phyloP scores from a whole-genome alignment of 139 green algal genomes.

The Chlorella sp. region DNA sequence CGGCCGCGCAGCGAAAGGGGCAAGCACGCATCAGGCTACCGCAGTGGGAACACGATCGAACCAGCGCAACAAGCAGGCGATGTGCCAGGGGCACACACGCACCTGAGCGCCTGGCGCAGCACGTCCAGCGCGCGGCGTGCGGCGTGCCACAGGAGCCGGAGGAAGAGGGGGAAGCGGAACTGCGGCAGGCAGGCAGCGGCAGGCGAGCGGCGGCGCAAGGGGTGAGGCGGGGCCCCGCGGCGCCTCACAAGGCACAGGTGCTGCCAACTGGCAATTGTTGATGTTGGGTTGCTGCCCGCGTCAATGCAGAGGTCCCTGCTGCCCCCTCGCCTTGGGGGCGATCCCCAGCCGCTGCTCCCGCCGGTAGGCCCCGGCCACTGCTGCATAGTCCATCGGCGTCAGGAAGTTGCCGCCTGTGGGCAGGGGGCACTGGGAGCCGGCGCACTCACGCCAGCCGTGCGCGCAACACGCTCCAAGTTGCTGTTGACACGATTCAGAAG shows the following conservation, averaged over 20 bases:
- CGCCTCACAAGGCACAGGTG: background rate
- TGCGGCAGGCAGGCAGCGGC: background rate
- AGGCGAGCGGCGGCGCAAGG: background rate
- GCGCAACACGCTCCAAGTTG: no score
- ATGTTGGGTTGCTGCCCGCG: background rate
- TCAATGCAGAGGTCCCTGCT: slow-evolving; percentile 14
- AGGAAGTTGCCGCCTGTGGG: slow-evolving; percentile 52
- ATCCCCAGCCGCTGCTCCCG: slow-evolving; percentile 33
- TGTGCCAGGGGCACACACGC: background rate
- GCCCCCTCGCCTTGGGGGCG: slow-evolving; percentile 1
- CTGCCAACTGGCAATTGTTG: background rate
- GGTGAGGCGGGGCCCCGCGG: background rate
- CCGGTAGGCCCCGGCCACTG: slow-evolving; percentile 24
- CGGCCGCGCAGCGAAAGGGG: slow-evolving; percentile 9
- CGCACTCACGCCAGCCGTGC: slow-evolving; percentile 4
- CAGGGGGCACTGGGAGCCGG: background rate
- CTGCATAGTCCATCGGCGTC: slow-evolving; percentile 24
- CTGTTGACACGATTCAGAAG: background rate
- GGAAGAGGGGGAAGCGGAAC: slow-evolving; percentile 49
- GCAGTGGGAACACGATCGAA: background rate
- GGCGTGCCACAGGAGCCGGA: slow-evolving; percentile 45
- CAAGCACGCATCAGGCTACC: background rate
- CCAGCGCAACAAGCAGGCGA: background rate
- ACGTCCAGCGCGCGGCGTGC: slow-evolving; percentile 16
- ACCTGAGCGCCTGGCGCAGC: background rate